phyloP scores from a whole-genome alignment of 768 basidiomycete genomes.

The Astraeus odoratus region DNA sequence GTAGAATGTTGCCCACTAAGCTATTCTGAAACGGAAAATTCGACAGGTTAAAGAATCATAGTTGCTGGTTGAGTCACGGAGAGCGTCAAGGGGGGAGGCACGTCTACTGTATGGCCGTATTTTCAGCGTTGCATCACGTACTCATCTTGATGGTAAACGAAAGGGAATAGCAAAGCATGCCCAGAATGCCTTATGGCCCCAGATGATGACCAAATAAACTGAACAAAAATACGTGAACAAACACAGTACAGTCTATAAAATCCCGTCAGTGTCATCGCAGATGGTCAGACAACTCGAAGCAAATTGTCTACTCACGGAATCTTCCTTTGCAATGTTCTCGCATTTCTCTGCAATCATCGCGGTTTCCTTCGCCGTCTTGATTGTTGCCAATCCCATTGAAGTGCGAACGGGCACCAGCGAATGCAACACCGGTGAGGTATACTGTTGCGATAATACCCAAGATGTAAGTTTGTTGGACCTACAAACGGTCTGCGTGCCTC shows the following conservation, averaged over 20 bases:
- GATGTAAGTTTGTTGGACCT: not conserved
- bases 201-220: no score
- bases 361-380: not conserved
- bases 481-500: not conserved
- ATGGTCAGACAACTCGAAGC: not conserved
- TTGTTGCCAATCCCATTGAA: not conserved
- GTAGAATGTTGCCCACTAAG: no score
- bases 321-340: not conserved
- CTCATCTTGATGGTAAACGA: no score
- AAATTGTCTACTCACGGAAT: not conserved
- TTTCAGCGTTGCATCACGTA: no score
- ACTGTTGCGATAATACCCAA: not conserved
- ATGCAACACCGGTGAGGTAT: not conserved
- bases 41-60: no score
- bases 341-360: not conserved
- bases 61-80: no score
- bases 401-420: not conserved
- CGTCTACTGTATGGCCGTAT: no score
- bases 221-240: no score
- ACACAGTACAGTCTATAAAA: not conserved
- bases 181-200: no score
- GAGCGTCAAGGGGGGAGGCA: no score
- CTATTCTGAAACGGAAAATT: no score
- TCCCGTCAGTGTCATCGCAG: not conserved
- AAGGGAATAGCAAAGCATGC: no score